Conservation (phyloP, 805 yeast genomes). For the Brettanomyces nanus region DNA sequence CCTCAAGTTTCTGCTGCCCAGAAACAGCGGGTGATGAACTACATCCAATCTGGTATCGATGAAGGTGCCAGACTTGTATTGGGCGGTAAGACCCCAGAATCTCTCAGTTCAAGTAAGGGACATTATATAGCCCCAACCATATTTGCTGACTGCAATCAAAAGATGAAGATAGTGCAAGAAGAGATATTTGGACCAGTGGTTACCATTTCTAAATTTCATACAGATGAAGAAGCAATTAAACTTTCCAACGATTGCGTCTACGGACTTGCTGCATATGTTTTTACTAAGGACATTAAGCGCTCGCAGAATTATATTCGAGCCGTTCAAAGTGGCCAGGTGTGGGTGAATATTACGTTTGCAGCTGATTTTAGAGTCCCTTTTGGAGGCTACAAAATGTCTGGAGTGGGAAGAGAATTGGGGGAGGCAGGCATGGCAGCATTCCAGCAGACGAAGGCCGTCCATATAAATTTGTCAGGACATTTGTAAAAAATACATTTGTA, state of each 20-base stretch:
- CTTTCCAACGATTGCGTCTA: constrained; percentile 75
- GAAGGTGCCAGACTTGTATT: constrained; percentile 76
- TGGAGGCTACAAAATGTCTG: constrained; percentile 88
- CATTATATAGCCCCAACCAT: constrained; percentile 67
- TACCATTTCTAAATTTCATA: constrained; percentile 69
- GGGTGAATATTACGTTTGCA: constrained; percentile 88
- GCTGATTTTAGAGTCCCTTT: constrained; percentile 85
- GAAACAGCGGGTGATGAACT: constrained; percentile 66
- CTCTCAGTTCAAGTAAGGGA: constrained; percentile 39
- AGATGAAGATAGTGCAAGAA: constrained; percentile 63
- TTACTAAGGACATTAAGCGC: constrained; percentile 65
- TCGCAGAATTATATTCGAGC: constrained; percentile 69
- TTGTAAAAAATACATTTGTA: constrained; percentile 16
- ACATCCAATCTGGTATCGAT: constrained; percentile 65
- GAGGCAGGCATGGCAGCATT: constrained; percentile 78
- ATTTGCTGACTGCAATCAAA: constrained; percentile 60
- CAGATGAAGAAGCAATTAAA: constrained; percentile 72
- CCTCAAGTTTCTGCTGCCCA: constrained; percentile 84
- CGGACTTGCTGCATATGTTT: constrained; percentile 90
- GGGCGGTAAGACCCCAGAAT: constrained; percentile 49
- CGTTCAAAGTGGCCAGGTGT: constrained; percentile 81
- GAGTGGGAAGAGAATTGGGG: constrained; percentile 92
- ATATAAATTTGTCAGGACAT: constrained; percentile 31
- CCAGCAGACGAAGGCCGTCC: constrained; percentile 81
- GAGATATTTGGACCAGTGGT: constrained; percentile 93